phyloP scores from a whole-genome alignment of 139 green algal species.

The Raphidocelis subcapitata region DNA sequence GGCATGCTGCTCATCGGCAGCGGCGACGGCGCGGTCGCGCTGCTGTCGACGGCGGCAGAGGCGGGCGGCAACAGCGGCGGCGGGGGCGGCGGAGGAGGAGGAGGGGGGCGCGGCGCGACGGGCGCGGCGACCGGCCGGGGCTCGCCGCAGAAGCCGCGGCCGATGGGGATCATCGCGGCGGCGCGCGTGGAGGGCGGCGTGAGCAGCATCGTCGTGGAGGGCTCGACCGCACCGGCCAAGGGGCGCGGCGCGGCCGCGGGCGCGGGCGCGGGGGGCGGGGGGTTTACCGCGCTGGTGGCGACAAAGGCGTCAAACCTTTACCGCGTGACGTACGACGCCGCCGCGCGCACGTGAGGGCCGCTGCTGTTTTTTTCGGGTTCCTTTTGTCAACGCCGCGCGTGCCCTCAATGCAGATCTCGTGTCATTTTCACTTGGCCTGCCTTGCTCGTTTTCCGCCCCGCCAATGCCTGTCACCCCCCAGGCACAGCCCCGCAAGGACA shows the following conservation, averaged over 20 bases:
- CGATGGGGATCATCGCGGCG: conserved; percentile 41
- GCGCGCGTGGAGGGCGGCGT: conserved; percentile 49
- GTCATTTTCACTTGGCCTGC: too few relatives aligned
- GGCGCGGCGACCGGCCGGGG: too few relatives aligned
- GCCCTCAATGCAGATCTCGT: too few relatives aligned
- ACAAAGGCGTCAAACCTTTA: conserved; percentile 75
- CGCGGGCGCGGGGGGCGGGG: conserved; percentile 4
- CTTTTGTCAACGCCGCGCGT: too few relatives aligned
- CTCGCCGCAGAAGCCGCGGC: conserved; percentile 57
- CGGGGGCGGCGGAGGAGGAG: too few relatives aligned
- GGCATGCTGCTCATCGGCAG: conserved; percentile 62
- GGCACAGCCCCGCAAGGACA: too few relatives aligned
- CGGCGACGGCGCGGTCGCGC: conserved; percentile 48
- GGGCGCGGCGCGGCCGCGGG: neutral
- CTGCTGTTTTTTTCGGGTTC: neutral
- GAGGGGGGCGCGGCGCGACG: too few relatives aligned
- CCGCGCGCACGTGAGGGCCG: conserved; percentile 33
- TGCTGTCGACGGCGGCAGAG: conserved; percentile 40
- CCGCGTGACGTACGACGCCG: conserved; percentile 52
- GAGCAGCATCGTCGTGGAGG: conserved; percentile 61
- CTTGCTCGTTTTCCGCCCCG: too few relatives aligned
- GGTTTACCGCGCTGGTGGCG: conserved; percentile 62
- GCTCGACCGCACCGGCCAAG: too few relatives aligned
- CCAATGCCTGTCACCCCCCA: too few relatives aligned
- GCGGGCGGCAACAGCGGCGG: conserved; percentile 36